These are phyloP conservation scores for Anaeromyces robustus DNA, from an alignment of 192 early-diverging fungal genomes.

Conservation along the genomic window DNA sequence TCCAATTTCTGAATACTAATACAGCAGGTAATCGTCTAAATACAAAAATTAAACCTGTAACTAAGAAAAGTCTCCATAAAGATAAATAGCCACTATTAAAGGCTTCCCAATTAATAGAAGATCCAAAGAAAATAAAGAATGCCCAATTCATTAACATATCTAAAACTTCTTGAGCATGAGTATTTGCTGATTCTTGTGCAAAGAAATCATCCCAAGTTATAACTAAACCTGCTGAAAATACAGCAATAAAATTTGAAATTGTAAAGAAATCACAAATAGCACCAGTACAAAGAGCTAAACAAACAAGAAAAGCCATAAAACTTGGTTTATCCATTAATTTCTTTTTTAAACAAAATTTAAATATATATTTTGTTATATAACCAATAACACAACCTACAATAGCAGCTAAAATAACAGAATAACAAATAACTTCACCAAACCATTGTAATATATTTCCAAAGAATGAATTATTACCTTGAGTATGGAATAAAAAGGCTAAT, in stretches of 20 bases:
- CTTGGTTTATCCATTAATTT: slow-evolving; percentile 78
- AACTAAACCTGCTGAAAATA: neutral
- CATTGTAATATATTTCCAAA: slow-evolving; percentile 59
- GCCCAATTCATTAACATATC: slow-evolving; percentile 73
- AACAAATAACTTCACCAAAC: slow-evolving; percentile 58
- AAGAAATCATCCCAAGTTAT: neutral
- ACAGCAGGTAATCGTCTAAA: slow-evolving; percentile 9
- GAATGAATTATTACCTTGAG: slow-evolving; percentile 5
- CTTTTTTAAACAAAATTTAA: slow-evolving; percentile 46
- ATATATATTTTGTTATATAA: slow-evolving; percentile 40
- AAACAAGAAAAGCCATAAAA: slow-evolving; percentile 65
- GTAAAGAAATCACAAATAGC: neutral
- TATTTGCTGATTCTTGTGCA: slow-evolving; percentile 30
- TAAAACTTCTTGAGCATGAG: slow-evolving; percentile 78
- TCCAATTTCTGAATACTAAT: neutral
- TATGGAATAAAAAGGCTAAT: slow-evolving; percentile 40
- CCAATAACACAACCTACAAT: slow-evolving; percentile 61
- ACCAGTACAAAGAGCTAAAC: slow-evolving; percentile 24
- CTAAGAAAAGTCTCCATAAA: slow-evolving; percentile 51
- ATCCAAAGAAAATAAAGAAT: slow-evolving; percentile 79
- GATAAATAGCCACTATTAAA: slow-evolving; percentile 36
- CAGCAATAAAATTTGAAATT: neutral
- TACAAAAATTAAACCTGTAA: slow-evolving; percentile 43
- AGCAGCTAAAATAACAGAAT: slow-evolving; percentile 55
- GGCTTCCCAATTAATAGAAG: slow-evolving; percentile 44